Conservation (phyloP, 2,329 filamentous ascomycete genomes). For the Hymenoscyphus fructigenus region DNA sequence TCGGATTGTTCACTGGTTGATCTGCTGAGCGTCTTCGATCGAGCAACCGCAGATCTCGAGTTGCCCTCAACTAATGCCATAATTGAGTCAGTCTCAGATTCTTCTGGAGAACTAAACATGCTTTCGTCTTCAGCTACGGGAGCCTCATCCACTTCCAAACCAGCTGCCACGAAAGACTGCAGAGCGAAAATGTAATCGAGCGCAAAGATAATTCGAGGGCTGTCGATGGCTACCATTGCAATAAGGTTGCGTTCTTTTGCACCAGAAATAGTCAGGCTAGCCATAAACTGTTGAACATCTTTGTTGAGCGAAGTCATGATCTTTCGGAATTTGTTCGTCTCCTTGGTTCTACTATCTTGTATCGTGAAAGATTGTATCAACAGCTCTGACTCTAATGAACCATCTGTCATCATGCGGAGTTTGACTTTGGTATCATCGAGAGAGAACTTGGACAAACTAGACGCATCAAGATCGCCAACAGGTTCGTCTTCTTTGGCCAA, state of each 20-base stretch:
- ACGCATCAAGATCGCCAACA: constrained; percentile 72
- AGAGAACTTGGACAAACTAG: constrained; percentile 90
- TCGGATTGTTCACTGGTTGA: constrained; percentile 32
- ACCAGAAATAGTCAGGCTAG: constrained; percentile 88
- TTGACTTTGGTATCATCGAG: constrained; percentile 91
- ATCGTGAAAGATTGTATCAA: constrained; percentile 94
- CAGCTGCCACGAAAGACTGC: constrained; percentile 76
- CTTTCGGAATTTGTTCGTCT: constrained; percentile 93
- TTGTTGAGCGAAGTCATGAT: constrained; percentile 98
- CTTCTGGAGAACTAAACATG: constrained; percentile 55
- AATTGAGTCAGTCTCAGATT: constrained; percentile 57
- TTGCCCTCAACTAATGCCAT: constrained; percentile 32
- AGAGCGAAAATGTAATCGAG: constrained; percentile 93
- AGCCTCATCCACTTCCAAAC: constrained; percentile 64
- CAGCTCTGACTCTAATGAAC: constrained; percentile 87
- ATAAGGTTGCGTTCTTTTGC: constrained; percentile 80
- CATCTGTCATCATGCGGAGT: constrained; percentile 88
- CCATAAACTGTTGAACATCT: constrained; percentile 97
- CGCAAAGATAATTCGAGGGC: constrained; percentile 90
- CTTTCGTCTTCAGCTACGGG: constrained; percentile 49
- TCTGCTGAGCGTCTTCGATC: constrained; percentile 29
- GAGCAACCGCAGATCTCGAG: constrained; percentile 17
- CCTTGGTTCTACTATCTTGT: constrained; percentile 81
- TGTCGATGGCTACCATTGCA: constrained; percentile 90
- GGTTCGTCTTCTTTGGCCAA: constrained; percentile 73